These are phyloP conservation scores for Trypanosoma brucei DNA, from an alignment of 208 protist species.

Conservation along the genomic window DNA sequence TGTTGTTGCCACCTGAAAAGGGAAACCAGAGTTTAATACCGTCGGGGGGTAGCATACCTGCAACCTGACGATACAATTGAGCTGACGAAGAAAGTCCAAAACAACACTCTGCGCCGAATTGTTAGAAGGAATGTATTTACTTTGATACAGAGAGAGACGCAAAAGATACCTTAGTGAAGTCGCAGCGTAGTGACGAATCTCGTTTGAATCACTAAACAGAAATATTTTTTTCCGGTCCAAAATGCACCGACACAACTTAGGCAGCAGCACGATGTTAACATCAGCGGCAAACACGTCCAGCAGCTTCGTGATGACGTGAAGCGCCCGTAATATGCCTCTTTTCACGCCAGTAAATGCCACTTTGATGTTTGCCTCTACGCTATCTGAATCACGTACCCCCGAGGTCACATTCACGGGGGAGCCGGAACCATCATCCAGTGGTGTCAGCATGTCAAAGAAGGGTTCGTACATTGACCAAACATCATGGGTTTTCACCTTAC, in stretches of 20 bases:
- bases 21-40: no score
- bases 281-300: slow-evolving; percentile 11
- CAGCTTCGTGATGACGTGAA: slow-evolving; percentile 8
- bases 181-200: slow-evolving; percentile 10
- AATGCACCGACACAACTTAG: slow-evolving; percentile 23
- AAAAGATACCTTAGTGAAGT: slow-evolving; percentile 25
- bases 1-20: no score
- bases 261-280: slow-evolving; percentile 22
- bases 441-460: slow-evolving; percentile 12
- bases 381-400: no score
- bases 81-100: not conserved
- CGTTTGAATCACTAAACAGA: slow-evolving; percentile 14
- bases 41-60: no score
- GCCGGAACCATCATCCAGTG: not conserved
- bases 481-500: slow-evolving; percentile 8
- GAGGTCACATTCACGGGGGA: not conserved
- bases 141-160: slow-evolving; percentile 19
- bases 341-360: slow-evolving; percentile 5
- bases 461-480: slow-evolving; percentile 19
- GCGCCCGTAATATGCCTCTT: slow-evolving; percentile 11
- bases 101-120: not conserved
- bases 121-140: slow-evolving; percentile 14
- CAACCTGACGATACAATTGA: no score
- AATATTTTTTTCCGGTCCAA: slow-evolving; percentile 18
- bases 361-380: no score